Conservation (phyloP, 306 rosid genomes). For the Vicia faba region DNA sequence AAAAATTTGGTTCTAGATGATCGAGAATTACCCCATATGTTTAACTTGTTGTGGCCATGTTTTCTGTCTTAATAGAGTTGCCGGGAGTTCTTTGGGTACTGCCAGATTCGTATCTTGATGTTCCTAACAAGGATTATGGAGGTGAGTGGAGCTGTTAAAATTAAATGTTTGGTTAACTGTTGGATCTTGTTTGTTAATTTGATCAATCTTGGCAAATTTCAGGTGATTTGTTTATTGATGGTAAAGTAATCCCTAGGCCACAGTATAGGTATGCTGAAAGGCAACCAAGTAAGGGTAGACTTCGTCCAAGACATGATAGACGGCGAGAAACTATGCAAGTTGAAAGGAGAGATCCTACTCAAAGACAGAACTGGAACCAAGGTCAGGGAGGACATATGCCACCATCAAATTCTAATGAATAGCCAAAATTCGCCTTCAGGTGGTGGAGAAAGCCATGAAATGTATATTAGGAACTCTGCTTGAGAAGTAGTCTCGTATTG, state of each 20-base stretch:
- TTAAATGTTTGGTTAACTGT: slow-evolving; percentile 3
- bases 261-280: slow-evolving; percentile 74
- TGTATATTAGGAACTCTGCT: slow-evolving; percentile 28
- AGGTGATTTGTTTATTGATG: slow-evolving; percentile 89
- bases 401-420: slow-evolving; percentile 41
- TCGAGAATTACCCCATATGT: neutral
- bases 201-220: slow-evolving; percentile 23
- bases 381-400: slow-evolving; percentile 50
- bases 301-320: slow-evolving; percentile 79
- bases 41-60: slow-evolving; percentile 10
- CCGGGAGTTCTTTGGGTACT: slow-evolving; percentile 93
- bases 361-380: slow-evolving; percentile 50
- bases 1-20: neutral
- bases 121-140: slow-evolving; percentile 92
- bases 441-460: slow-evolving; percentile 38
- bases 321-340: slow-evolving; percentile 70
- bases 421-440: slow-evolving; percentile 34
- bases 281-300: slow-evolving; percentile 58
- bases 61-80: slow-evolving; percentile 48
- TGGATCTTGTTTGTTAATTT: slow-evolving; percentile 27
- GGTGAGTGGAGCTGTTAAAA: slow-evolving; percentile 51
- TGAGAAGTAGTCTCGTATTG: neutral
- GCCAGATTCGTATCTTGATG: slow-evolving; percentile 93
- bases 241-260: slow-evolving; percentile 86
- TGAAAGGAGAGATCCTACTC: slow-evolving; percentile 57